Evolutionary conservation across 2,329 filamentous ascomycete species (phyloP), one percentile per base, ranked within the genome.

Genomic region (Corynespora cassiicola): DNA sequence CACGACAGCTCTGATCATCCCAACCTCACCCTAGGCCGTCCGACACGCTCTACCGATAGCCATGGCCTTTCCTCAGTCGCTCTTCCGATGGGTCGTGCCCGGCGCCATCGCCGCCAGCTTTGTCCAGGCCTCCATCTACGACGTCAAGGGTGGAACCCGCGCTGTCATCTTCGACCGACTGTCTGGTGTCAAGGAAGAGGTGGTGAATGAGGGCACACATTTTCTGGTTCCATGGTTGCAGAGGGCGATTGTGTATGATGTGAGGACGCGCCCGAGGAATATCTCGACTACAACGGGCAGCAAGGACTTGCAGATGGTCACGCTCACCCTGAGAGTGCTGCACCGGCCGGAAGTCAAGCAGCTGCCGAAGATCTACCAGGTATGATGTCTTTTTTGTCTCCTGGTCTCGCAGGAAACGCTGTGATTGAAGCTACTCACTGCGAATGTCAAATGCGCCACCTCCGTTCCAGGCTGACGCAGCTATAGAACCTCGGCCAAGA

Each of bases 251-350:
- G 79, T 95, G 69, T 99, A 95, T 70, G 94, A 99, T 76, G 94
- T 99, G 54, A 86, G 94, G 51, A 99, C 95, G 41, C 95, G 95
- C 81, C 94, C 94, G 47, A 83, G 94, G 67, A 97, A 96, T 71
- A 97, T 99, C 69, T 89, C 88, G 54, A 99, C 94, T 18, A 99
- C 94, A 16, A 99, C 94, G 9, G 94, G 94, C 42, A 92, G 87
- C 81, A 99, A 99, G 83, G 94, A 99, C 76, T 74, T 99, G 79
- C 94, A 99, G 78, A 99, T 99, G 94, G 94, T 99, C 65, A 96
- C 90, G 80, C 81, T 99, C 79, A 99, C 94, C 36, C 80, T 99
- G 68, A 83, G 94, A 72, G 94, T 99, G 52, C 75, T 99, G 71
- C 92, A 97, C 75, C 82, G 95, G 58, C 94, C 95, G 5, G 92